phyloP scores from a whole-genome alignment of 2,329 filamentous ascomycete species.

The Ophiostoma populinum region DNA sequence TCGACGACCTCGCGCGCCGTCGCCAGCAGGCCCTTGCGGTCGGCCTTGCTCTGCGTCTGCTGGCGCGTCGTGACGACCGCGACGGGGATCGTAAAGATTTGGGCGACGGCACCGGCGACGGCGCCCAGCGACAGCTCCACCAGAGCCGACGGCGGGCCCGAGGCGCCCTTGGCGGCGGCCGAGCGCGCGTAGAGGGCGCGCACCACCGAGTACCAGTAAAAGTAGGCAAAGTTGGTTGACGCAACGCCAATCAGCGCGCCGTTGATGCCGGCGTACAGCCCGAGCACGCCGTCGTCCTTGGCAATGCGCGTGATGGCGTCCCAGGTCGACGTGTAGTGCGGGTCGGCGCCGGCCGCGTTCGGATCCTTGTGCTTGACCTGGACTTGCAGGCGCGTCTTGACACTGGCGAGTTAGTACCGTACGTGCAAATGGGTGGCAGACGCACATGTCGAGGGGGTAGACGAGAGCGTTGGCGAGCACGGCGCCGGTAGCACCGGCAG shows the following conservation, averaged over 20 bases:
- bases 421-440: conserved; percentile 6
- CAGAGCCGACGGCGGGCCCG: conserved; percentile 52
- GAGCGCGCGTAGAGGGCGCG: conserved; percentile 60
- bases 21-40: conserved; percentile 71
- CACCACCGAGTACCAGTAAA: conserved; percentile 95
- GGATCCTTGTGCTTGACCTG: conserved; percentile 55
- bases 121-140: conserved; percentile 75
- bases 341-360: conserved; percentile 26
- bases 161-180: conserved; percentile 16
- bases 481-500: conserved; percentile 82
- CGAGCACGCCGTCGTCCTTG: conserved; percentile 58
- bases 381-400: conserved; percentile 92
- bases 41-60: conserved; percentile 72
- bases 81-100: conserved; percentile 92
- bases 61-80: conserved; percentile 91
- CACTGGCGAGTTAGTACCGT: conserved; percentile 31
- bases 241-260: conserved; percentile 81
- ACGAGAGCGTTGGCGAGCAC: conserved; percentile 90
- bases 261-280: conserved; percentile 77
- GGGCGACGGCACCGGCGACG: conserved; percentile 73
- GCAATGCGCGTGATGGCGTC: conserved; percentile 80
- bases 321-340: conserved; percentile 73
- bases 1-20: conserved; percentile 81
- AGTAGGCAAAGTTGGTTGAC: conserved; percentile 97
- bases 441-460: conserved; percentile 90